Conservation (phyloP, 2,329 filamentous ascomycete genomes). For the Ascochyta clinopodiicola region DNA sequence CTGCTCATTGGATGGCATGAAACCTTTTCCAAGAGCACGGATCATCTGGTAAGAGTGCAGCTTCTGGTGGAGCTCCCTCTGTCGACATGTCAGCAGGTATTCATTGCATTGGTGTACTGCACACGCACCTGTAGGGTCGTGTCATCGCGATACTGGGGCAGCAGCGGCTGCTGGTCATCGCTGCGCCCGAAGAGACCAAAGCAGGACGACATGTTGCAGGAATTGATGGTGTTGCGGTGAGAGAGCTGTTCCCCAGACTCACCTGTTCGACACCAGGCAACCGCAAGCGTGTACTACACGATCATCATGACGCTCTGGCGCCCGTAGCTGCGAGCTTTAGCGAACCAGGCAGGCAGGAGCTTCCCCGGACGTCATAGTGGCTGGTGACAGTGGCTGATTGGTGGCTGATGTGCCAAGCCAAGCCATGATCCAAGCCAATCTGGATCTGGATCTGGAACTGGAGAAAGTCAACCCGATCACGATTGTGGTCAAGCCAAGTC, state of each 20-base stretch:
- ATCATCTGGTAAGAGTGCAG: constrained; percentile 93
- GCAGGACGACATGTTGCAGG: constrained; percentile 64
- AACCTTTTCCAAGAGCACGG: constrained; percentile 80
- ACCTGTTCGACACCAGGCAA: constrained; percentile 8
- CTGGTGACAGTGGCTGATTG: constrained; percentile 1
- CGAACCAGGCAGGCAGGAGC: not conserved
- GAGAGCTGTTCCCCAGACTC: constrained; percentile 2
- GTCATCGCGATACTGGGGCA: constrained; percentile 81
- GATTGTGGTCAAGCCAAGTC: constrained; percentile 5
- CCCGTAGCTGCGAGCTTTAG: constrained; percentile 5
- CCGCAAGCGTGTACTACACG: not conserved
- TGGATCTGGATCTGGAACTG: too few species aligned
- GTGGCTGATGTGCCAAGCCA: constrained; percentile 10
- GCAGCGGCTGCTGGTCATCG: constrained; percentile 73
- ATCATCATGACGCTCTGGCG: constrained; percentile 12
- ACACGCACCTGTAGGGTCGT: constrained; percentile 63
- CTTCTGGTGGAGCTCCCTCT: constrained; percentile 83
- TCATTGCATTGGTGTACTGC: not conserved
- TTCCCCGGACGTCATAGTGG: constrained; percentile 11
- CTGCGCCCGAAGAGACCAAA: constrained; percentile 65
- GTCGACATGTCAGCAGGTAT: constrained; percentile 41
- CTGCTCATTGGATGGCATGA: constrained; percentile 92
- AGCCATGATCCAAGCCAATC: not conserved
- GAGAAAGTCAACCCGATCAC: too few species aligned
- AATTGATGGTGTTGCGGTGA: not conserved